Conservation (phyloP, 768 basidiomycete species). For the Sporobolomyces roseus region DNA sequence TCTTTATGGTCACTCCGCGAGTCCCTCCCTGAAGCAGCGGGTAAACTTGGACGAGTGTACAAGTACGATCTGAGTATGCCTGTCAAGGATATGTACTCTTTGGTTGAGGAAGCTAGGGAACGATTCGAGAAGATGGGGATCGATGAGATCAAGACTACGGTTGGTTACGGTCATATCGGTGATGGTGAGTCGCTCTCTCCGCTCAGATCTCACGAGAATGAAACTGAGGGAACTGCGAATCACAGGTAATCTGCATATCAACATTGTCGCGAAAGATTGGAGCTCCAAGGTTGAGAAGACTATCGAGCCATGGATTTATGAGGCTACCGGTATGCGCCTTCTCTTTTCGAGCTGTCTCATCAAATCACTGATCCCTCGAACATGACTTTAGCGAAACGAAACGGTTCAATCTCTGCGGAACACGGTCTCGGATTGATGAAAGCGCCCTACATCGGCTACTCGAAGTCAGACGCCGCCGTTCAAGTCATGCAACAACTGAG, state of each 20-base stretch:
- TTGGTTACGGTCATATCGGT: constrained; percentile 95
- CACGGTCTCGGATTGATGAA: constrained; percentile 98
- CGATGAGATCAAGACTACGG: constrained; percentile 66
- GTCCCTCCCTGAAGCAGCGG: constrained; percentile 82
- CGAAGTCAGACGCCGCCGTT: constrained; percentile 73
- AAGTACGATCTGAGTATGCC: constrained; percentile 87
- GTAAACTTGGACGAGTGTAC: constrained; percentile 90
- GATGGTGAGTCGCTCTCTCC: constrained; percentile 63
- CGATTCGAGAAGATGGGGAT: constrained; percentile 56
- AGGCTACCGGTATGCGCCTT: constrained; percentile 63
- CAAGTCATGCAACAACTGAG: constrained; percentile 89
- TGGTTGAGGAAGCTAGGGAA: constrained; percentile 75
- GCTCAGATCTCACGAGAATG: neutral
- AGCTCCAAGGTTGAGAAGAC: constrained; percentile 76
- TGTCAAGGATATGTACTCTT: constrained; percentile 73
- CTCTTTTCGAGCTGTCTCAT: neutral
- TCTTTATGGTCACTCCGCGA: constrained; percentile 90
- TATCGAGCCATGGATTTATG: constrained; percentile 91
- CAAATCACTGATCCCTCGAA: neutral
- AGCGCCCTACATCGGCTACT: constrained; percentile 80
- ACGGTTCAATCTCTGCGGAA: constrained; percentile 92
- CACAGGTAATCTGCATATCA: constrained; percentile 82
- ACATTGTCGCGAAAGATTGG: constrained; percentile 77
- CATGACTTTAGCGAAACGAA: constrained; percentile 51
- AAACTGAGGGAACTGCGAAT: no score